Conservation (phyloP, 495 filamentous ascomycete genomes). For the Sordaria brevicollis region DNA sequence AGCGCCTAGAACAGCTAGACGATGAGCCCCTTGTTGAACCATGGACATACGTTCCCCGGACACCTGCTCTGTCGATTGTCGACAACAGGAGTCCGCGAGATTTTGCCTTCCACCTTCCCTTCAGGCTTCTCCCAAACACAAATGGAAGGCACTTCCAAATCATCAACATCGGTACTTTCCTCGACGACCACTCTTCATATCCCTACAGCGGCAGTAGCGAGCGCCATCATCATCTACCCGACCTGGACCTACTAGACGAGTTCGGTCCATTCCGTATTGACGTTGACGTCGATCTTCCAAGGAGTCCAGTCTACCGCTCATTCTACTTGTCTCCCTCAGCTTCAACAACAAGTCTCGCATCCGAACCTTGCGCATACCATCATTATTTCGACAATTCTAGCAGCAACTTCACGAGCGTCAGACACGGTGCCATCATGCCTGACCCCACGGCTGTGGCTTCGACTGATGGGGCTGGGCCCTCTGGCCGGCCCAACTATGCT, state of each 20-base stretch:
- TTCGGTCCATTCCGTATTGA: neutral
- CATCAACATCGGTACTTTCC: neutral
- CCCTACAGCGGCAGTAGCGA: neutral
- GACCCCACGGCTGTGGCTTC: slow-evolving; percentile 10
- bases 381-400: neutral
- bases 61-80: slow-evolving; percentile 10
- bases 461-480: slow-evolving; percentile 1
- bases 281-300: neutral
- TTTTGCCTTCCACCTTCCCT: slow-evolving; percentile 12
- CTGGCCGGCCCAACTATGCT: neutral
- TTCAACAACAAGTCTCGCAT: slow-evolving; percentile 16
- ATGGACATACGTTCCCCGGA: slow-evolving; percentile 11
- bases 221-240: neutral
- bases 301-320: slow-evolving; percentile 7
- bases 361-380: neutral
- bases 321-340: slow-evolving; percentile 21
- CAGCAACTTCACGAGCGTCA: slow-evolving; percentile 1
- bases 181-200: neutral
- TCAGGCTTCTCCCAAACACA: neutral
- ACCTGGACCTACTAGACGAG: neutral
- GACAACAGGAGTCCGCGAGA: slow-evolving; percentile 1
- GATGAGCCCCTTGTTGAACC: slow-evolving; percentile 2
- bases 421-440: slow-evolving; percentile 13
- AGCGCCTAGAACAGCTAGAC: slow-evolving; percentile 5
- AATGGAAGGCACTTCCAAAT: neutral